Evolutionary conservation across 2,329 filamentous ascomycete species (phyloP), one percentile per base, ranked within the genome.

Genomic region (Mycogone perniciosa): DNA sequence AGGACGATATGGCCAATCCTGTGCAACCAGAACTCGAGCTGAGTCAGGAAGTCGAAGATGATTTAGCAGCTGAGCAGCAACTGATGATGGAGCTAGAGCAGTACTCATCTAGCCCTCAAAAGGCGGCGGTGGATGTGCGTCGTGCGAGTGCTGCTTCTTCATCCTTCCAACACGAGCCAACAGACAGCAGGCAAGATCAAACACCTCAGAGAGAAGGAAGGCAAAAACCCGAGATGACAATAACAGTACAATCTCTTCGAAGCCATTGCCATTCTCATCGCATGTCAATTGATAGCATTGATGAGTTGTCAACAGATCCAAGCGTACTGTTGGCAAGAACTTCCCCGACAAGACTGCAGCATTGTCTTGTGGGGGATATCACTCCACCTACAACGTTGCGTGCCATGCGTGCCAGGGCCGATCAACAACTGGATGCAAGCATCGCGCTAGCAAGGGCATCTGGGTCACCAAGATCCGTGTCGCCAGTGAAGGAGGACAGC

Each of bases 241-340:
- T 63, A 43, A 60, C 60, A 7, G 58, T 59, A 34, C 63, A 64
- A 45, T 62, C 64, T 11, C 57, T 66, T 29, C 64, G 66, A 31
- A 64, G 63, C 54, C 60, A 54, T 35, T 52, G 52, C 31, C 52
- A 60, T 27, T 57, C 57, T 31, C 63, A 62, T 34, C 54, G 54
- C 11, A 54, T 54, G 54, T 61, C 61, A 27, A 56, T 52, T 20
- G 62, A 60, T 11, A 53, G 54, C 4, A 51, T 46, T 51, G 56
- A 60, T 34, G 55, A 56, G 31, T 51, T 54, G 26, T 52, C 51
- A n/a, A 48, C 51, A 7, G 65, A 69, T 46, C 63, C 65, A 4
- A 67, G 64, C 44, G 47, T 65, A n/a, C 51, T 54, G 31, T 53
- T 68, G 39, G 63, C 63, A 31, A 63, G 47, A 47, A 40, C 56